A percentile compares a stretch with the other conserved stretches of the same genome.
Evolutionary conservation across 305 asterid genomes (phyloP).

Genomic region (Solanum hybrid): DNA sequence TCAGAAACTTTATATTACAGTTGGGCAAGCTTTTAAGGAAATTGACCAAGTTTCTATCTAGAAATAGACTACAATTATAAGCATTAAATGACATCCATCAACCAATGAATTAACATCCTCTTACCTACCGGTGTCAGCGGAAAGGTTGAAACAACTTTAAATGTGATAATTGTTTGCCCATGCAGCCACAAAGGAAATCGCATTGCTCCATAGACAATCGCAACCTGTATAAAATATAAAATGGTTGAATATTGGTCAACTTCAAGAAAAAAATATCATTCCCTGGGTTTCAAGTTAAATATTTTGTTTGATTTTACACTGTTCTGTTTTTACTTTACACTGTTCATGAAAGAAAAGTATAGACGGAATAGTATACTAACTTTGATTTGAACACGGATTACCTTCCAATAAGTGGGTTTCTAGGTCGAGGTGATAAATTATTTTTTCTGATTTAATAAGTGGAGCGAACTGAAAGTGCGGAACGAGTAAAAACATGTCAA

Average conservation of each 20-base stretch:
- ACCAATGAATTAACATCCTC: constrained; percentile 12
- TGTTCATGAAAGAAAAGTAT: neutral
- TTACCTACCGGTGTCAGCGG: constrained; percentile 93
- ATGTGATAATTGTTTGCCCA: constrained; percentile 62
- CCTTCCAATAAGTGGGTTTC: neutral
- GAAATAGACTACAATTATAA: neutral
- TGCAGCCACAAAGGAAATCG: constrained; percentile 90
- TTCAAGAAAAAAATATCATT: neutral
- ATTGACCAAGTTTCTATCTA: neutral
- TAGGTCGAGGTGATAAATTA: neutral
- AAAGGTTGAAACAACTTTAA: constrained; percentile 66
- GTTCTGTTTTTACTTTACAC: neutral
- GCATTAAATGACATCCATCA: constrained; percentile 2
- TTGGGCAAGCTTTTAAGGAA: neutral
- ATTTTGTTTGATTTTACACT: neutral
- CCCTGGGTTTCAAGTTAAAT: neutral
- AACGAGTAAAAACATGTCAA: neutral
- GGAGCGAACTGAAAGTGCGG: neutral
- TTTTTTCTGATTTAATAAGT: neutral
- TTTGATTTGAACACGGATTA: neutral
- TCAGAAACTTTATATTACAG: neutral
- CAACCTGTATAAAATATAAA: constrained; percentile 40
- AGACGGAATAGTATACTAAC: neutral
- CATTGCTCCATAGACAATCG: constrained; percentile 84
- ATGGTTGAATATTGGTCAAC: neutral